Base-by-base conservation (phyloP, 495 filamentous ascomycete genomes). In the Neurospora sublineolata region DNA sequence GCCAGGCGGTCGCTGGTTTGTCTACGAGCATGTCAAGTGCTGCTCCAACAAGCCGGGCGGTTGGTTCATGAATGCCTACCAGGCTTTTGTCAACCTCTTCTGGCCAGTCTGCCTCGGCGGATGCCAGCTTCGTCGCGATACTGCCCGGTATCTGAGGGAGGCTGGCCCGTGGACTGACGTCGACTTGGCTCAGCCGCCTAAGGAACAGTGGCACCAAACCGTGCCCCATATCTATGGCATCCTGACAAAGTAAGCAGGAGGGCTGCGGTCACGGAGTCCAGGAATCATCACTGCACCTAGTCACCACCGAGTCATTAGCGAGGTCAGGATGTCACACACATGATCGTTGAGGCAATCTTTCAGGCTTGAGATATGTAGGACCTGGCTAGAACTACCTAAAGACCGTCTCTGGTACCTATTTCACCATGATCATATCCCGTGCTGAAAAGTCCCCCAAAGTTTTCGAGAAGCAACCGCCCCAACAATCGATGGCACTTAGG, bases 1-100 rank as follows among this genome's bases (percentile, higher is more conserved):
- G 76, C 88, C 89, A 0, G 91, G 91, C 11, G 92, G 91, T 0
- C 77, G 83, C 52, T 84, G 91, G 86, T 86, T 92, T 58, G 83
- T 92, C 14, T 89, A 87, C 58, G 92, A 94, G 83, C 92, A 94
- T 81, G 89, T 93, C 40, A 81, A 83, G 68, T 72, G 67, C 67
- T 74, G 52, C 30, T 80, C 81, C 71, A 76, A 84, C 36, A 44
- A 83, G 81, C 52, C 52, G 52, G 52, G 52, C 52, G 52, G 52
- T 30, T 64, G 52, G 52, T 64, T 64, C 52, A 64, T 64, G 52
- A 64, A 36, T 64, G 27, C 12, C 6, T 64, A 64, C 14, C 52
- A 64, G 52, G 52, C 79, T 1, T 73, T 84, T 10, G 14, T 86
- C 9, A 83, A 86, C 75, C 6, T 86, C 1, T 70, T 84, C 68